Evolutionary conservation across 1,284 basidiomycete genomes (phyloP).

Genomic region (Flammula alnicola): DNA sequence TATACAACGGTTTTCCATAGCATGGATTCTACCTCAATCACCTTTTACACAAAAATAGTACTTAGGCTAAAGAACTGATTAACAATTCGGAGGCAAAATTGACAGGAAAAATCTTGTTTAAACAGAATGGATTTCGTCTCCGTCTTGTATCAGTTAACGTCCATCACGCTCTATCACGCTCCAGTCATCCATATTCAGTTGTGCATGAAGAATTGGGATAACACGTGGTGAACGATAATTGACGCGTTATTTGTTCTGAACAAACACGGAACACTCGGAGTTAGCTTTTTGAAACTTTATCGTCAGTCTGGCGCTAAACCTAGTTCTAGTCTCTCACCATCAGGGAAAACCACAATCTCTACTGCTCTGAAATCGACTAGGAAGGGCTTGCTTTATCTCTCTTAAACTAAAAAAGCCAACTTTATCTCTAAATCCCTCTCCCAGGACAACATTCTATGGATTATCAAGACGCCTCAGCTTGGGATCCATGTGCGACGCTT

Average conservation of each 20-base stretch:
- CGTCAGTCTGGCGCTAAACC: not conserved
- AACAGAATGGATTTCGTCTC: too few relatives aligned
- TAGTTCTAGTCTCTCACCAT: too few relatives aligned
- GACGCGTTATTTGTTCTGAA: conserved; percentile 32
- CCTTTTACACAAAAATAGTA: too few relatives aligned
- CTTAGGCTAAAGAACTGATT: too few relatives aligned
- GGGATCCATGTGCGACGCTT: conserved; percentile 40
- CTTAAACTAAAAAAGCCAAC: not conserved
- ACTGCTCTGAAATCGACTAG: not conserved
- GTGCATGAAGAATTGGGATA: not conserved
- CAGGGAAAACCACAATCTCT: not conserved
- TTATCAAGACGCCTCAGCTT: conserved; percentile 31
- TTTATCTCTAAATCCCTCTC: not conserved
- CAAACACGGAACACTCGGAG: conserved; percentile 19
- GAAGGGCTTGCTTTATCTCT: not conserved
- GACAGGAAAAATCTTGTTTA: too few relatives aligned
- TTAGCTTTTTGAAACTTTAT: conserved; percentile 7
- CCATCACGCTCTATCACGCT: too few relatives aligned
- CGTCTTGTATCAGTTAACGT: too few relatives aligned
- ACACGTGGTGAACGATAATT: conserved; percentile 11
- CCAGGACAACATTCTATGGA: conserved; percentile 8
- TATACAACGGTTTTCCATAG: too few relatives aligned
- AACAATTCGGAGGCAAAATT: too few relatives aligned
- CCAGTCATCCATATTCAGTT: too few relatives aligned
- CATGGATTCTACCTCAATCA: too few relatives aligned